Evolutionary conservation across 495 filamentous ascomycete genomes (phyloP), one percentile per base, ranked within the genome.

Genomic region (Jackrogersella minutella): DNA sequence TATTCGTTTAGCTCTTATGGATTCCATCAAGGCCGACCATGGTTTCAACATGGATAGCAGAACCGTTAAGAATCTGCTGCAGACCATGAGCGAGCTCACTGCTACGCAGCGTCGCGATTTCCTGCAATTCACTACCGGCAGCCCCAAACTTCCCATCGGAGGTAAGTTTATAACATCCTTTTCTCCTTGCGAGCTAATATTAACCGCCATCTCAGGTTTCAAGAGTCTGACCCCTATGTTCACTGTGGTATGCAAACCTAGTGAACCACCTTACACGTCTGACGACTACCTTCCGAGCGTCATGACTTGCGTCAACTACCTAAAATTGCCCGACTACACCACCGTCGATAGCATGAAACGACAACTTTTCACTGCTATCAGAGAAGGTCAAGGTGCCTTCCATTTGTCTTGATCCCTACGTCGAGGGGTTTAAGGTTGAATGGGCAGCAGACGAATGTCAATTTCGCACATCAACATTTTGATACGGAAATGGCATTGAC

Each of bases 301-400:
- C 73, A 99, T 99, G 96, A 99, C 96, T 41, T 98, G 96, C 76
- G 95, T 97, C 74, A 99, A 99, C 75, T 99, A 99, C 75, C 90
- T 99, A 66, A 99, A 99, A 77, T 83, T 99, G 71, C 96, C 96
- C 17, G 93, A 99, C 78, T 99, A 99, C 79, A 94, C 88, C 69
- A 86, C 79, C 70, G 78, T 97, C 62, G 85, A 92, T 13, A 84
- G 91, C 34, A 85, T 99, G 73, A 86, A 83, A 56, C 82, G 87
- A 68, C 88, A 89, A 73, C 79, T 99, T 30, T 87, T 87, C 40
- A 87, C 91, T 51, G 96, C 96, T 37, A 96, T 97, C 70, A 90
- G 88, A 75, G 96, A 99, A 80, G 96, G 96, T n/a, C 96, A 98
- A 75, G 96, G 96, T 14, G 96, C 96, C 53, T 99, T 99, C 85